Percentiles rank a stretch among this genome's conserved stretches.
Conservation (phyloP, 768 basidiomycete genomes). For the Termitomyces sp. region DNA sequence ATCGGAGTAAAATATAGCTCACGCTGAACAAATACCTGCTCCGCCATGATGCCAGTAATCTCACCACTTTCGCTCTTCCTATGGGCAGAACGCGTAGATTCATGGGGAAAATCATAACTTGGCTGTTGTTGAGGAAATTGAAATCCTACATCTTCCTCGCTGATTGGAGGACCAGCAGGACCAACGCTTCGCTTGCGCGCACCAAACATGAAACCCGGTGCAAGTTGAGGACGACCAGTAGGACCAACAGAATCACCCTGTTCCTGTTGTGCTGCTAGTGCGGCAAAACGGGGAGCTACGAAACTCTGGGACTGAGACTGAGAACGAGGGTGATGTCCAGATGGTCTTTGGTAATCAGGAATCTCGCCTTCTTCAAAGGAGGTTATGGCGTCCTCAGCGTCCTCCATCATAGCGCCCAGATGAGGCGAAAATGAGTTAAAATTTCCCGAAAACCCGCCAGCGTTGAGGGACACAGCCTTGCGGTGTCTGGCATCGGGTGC, state of each 20-base stretch:
- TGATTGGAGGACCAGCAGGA: constrained; percentile 67
- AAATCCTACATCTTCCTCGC: constrained; percentile 76
- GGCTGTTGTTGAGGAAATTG: constrained; percentile 61
- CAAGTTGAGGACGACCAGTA: constrained; percentile 81
- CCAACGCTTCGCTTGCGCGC: constrained; percentile 48
- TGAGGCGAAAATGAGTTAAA: constrained; percentile 74
- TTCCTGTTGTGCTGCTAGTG: constrained; percentile 69
- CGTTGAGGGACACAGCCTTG: constrained; percentile 73
- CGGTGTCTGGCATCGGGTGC: constrained; percentile 67
- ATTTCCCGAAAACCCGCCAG: constrained; percentile 48
- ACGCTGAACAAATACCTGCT: constrained; percentile 64
- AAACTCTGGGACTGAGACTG: constrained; percentile 84
- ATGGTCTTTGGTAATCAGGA: constrained; percentile 47
- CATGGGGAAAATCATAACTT: constrained; percentile 23
- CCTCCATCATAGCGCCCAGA: constrained; percentile 81
- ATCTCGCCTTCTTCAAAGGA: constrained; percentile 79
- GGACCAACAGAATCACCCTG: constrained; percentile 59
- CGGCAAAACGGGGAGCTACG: constrained; percentile 84
- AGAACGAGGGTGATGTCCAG: constrained; percentile 62
- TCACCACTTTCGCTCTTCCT: constrained; percentile 67
- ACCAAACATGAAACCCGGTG: constrained; percentile 91
- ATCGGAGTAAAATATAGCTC: constrained; percentile 1
- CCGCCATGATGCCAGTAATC: constrained; percentile 88
- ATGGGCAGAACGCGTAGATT: constrained; percentile 27
- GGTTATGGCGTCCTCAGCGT: constrained; percentile 55